phyloP scores from a whole-genome alignment of 345 rosid genomes.

The Camelina hispida region DNA sequence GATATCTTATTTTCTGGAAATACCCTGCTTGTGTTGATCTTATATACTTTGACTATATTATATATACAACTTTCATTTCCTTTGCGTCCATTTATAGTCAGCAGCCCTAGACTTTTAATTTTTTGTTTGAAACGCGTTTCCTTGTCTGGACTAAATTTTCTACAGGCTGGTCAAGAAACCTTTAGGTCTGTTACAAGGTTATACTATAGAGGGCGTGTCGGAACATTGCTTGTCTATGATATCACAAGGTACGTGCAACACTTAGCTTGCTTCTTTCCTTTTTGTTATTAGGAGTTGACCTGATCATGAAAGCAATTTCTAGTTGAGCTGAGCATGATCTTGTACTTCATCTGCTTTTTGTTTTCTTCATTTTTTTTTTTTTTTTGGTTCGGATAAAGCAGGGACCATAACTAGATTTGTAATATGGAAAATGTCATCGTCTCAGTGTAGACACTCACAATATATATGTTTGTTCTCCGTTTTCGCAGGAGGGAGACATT shows the following conservation, averaged over 20 bases:
- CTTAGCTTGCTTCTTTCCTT: background rate
- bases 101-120: background rate
- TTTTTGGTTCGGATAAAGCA: background rate
- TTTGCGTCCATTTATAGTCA: background rate
- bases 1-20: background rate
- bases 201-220: constrained; percentile 94
- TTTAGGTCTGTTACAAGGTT: constrained; percentile 96
- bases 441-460: background rate
- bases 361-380: background rate
- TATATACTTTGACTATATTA: background rate
- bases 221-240: constrained; percentile 95
- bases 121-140: background rate
- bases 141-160: constrained; percentile 11
- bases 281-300: constrained; percentile 14
- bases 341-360: background rate
- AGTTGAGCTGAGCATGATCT: constrained; percentile 12
- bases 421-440: background rate
- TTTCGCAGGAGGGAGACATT: constrained; percentile 81
- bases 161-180: constrained; percentile 96
- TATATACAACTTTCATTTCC: background rate
- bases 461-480: background rate
- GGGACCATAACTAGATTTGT: constrained; percentile 19
- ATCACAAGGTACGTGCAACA: constrained; percentile 68
- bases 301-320: constrained; percentile 8
- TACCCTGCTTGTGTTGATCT: background rate